Base-by-base conservation (phyloP, 345 rosid genomes). In the Ceriops decandra region DNA sequence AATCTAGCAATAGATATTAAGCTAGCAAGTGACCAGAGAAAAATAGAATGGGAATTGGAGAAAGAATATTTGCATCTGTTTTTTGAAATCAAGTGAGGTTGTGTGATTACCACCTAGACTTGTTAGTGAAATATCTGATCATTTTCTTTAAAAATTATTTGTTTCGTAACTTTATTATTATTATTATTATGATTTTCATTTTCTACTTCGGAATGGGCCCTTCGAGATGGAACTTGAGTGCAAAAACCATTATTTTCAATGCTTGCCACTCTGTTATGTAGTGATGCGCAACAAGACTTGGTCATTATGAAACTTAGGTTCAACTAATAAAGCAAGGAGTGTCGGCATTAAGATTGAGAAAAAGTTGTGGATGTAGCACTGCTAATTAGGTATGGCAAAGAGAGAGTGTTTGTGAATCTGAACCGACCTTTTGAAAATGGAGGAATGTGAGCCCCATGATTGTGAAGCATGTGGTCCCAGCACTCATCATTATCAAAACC, bases 401-500 rank as follows among this genome's bases (percentile, higher is more conserved):
- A 60, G 62, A 68, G 67, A 72, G 82, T 74, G 83, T 77, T 71
- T 53, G 77, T 64, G 80, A 77, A 81, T 73, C 69, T 70, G 71
- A 74, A 73, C 85, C 87, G 42, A 78, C 78, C 82, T 73, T 77
- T 82, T 70, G 69, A 65, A 77, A 79, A 68, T 67, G 68, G 68
- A 78, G 70, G 67, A 68, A 72, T 63, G 58, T 66, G 52, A 59
- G 35, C 71, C n/a, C 64, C 69, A 62, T 62, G 57, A 63, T 74
- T 73, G 26, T 52, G 62, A 35, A 62, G 30, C 30, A 35, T 27
- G 64, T 76, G 84, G 86, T 59, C 83, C 86, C 76, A 33, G 5
- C 30, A 67, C 69, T 75, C 76, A 75, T 80, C 66, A 72, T 80
- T 69, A 62, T 57, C 57, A 59, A 26, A 63, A 20, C 66, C 63